Evolutionary conservation across 768 basidiomycete species (phyloP), one percentile per base, ranked within the genome.

Genomic region (Kwoniella dendrophila): DNA sequence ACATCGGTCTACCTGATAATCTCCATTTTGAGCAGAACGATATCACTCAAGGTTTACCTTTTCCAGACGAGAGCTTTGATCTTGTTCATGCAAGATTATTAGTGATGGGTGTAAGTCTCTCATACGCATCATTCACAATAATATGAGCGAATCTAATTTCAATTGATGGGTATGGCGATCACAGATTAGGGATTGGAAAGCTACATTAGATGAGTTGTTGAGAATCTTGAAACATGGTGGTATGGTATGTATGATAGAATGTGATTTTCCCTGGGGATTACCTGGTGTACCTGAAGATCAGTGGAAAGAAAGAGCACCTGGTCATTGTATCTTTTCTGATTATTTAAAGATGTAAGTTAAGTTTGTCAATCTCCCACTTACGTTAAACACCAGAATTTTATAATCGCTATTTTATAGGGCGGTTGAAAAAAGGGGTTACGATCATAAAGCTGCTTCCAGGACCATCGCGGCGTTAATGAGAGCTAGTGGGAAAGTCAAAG

Each of bases 61-160:
- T 64, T 41, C 66, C 66, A 7, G 49, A 63, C 36, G 51, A 44
- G 16, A 36, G 43, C 24, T 64, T 68, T 41, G 63, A 63, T 45
- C 29, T 68, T 12, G 58, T 68, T 18, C 66, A 68, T 45, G 27
- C 62, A 8, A 47, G 66, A 32, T 43, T 56, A n/a, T 38, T 68
- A 49, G 36, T 59, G 32, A 52, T 48, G 38, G 66, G 62, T 18
- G 66, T 68, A 24, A 59, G 66, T 48, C 1, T 22, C 18, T 14
- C 18, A 10, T 30, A 26, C 34, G 8, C 40, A n/a, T 33, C n/a
- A 5, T n/a, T n/a, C n/a, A n/a, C n/a, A n/a, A n/a, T n/a, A n/a
- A n/a, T n/a, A n/a, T n/a, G n/a, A n/a, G n/a, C n/a, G n/a, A n/a
- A n/a, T 26, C 20, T 45, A 12, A 36, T 24, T 36, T 12, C 24